phyloP scores from a whole-genome alignment of 2,329 filamentous ascomycete species.

The Trichophyton verrucosum region DNA sequence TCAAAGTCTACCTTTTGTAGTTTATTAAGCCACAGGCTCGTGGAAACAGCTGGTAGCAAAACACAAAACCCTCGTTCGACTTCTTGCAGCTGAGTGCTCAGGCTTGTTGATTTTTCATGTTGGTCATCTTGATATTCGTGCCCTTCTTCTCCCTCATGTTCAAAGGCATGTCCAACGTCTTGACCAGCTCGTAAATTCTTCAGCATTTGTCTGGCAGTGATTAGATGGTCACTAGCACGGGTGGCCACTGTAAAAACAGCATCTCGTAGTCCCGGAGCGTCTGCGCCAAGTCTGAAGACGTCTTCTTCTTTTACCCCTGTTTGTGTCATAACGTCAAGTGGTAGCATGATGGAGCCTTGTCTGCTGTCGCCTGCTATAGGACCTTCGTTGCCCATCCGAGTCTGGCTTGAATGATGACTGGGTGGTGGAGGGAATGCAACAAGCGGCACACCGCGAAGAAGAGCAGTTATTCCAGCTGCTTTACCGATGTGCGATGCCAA shows the following conservation, averaged over 20 bases:
- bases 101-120: conserved; percentile 27
- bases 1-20: conserved; percentile 78
- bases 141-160: conserved; percentile 69
- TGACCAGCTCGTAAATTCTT: conserved; percentile 62
- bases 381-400: conserved; percentile 28
- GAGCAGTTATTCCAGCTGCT: conserved; percentile 72
- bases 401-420: conserved; percentile 42
- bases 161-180: conserved; percentile 72
- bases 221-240: conserved; percentile 86
- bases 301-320: conserved; percentile 74
- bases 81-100: conserved; percentile 32
- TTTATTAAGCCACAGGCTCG: conserved; percentile 63
- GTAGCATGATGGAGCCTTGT: conserved; percentile 62
- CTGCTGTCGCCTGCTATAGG: conserved; percentile 23
- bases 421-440: conserved; percentile 64
- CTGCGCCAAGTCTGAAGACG: conserved; percentile 65
- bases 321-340: conserved; percentile 80
- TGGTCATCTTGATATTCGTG: conserved; percentile 36
- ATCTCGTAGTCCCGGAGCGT: conserved; percentile 71
- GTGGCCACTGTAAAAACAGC: conserved; percentile 88
- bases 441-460: conserved; percentile 76
- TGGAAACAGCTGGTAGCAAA: conserved; percentile 66
- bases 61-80: conserved; percentile 62
- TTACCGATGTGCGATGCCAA: conserved; percentile 92
- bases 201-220: conserved; percentile 86